phyloP scores from a whole-genome alignment of 805 yeast species.

The Komagataella kurtzmanii region DNA sequence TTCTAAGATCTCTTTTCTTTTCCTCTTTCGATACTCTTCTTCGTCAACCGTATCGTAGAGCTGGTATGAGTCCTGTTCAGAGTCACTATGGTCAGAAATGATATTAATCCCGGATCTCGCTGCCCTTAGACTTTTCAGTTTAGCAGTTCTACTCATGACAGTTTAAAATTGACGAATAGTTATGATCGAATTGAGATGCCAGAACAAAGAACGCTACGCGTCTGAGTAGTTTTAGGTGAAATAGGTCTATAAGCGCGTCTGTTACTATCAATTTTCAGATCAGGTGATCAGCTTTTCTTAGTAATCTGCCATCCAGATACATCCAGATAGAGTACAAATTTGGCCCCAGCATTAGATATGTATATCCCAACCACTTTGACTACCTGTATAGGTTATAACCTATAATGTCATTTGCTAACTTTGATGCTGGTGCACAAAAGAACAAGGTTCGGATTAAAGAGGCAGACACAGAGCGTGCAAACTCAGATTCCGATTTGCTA shows the following conservation, averaged over 20 bases:
- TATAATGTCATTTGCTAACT: slow-evolving; percentile 42
- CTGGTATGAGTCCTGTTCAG: slow-evolving; percentile 22
- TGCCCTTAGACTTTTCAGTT: slow-evolving; percentile 47
- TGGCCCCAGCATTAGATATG: background rate
- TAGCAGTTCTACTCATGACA: slow-evolving; percentile 27
- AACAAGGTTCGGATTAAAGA: background rate
- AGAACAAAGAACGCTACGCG: background rate
- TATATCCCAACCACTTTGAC: background rate
- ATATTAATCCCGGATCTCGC: slow-evolving; percentile 31
- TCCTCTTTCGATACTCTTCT: slow-evolving; percentile 58
- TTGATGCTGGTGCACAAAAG: slow-evolving; percentile 35
- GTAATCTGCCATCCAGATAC: background rate
- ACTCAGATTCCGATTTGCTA: slow-evolving; percentile 15
- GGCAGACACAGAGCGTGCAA: slow-evolving; percentile 11
- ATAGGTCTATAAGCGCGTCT: background rate
- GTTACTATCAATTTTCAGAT: background rate
- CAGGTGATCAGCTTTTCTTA: background rate
- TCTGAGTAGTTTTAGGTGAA: background rate
- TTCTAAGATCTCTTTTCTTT: slow-evolving; percentile 66
- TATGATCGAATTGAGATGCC: background rate
- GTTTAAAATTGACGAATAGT: background rate
- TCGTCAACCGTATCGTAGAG: slow-evolving; percentile 88
- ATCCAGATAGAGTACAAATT: background rate
- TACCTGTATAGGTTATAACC: background rate
- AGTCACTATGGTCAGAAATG: slow-evolving; percentile 22